phyloP scores from a whole-genome alignment of 139 green algal genomes.

The Coelastrella sp. region DNA sequence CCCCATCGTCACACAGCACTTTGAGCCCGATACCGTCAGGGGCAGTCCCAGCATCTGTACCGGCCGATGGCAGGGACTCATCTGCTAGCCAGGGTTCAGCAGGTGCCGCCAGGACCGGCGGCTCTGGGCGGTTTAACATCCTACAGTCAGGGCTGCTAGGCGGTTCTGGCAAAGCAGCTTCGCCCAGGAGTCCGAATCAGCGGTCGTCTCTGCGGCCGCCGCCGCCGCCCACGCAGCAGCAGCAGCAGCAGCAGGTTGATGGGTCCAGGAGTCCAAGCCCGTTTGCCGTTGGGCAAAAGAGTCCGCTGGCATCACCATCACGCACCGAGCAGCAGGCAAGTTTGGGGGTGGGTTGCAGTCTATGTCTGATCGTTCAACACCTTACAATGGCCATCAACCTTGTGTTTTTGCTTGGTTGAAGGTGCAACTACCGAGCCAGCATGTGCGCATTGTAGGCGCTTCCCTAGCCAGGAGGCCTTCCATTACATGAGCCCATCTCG shows the following conservation, averaged over 20 bases:
- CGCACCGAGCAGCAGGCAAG: neutral
- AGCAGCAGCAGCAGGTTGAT: neutral
- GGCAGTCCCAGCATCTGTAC: neutral
- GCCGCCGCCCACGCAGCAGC: neutral
- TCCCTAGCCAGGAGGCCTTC: no score
- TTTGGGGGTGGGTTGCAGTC: neutral
- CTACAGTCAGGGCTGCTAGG: neutral
- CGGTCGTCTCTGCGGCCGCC: neutral
- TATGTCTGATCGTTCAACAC: no score
- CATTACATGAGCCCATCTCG: no score
- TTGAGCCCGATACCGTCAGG: neutral
- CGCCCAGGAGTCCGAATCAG: neutral
- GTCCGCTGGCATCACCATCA: no score
- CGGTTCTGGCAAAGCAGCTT: neutral
- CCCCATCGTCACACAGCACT: neutral
- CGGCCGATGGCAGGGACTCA: no score
- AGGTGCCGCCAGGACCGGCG: no score
- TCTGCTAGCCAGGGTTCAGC: no score
- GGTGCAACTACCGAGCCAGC: no score
- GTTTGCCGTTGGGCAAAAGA: neutral
- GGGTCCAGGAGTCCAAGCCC: no score
- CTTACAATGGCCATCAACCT: no score
- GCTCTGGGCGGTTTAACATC: neutral
- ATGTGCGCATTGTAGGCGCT: no score
- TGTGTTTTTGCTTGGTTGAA: no score